Conservation (phyloP, 2,329 filamentous ascomycete species). For the Beauveria bassiana region DNA sequence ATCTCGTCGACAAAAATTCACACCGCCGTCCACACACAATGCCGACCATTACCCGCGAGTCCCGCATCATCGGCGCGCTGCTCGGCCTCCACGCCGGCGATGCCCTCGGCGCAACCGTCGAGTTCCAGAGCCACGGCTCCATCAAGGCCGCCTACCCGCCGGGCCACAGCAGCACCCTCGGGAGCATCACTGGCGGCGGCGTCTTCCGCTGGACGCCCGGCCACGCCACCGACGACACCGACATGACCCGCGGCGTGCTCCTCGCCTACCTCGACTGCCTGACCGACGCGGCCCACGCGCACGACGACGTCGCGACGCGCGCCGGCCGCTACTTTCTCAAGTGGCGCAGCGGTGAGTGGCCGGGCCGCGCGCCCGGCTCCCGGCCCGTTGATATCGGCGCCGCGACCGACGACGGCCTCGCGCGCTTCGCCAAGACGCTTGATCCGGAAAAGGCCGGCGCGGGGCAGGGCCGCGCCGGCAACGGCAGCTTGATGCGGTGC, state of each 20-base stretch:
- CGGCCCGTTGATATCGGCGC: constrained; percentile 32
- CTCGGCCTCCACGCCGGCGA: constrained; percentile 40
- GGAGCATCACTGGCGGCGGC: constrained; percentile 37
- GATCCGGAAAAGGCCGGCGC: constrained; percentile 29
- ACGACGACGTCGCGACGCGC: constrained; percentile 19
- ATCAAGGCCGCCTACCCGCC: constrained; percentile 27
- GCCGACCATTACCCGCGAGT: constrained; percentile 10
- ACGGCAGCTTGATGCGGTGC: constrained; percentile 41
- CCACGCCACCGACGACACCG: constrained; percentile 40
- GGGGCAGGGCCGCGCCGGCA: constrained; percentile 32
- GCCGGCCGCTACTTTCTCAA: constrained; percentile 33
- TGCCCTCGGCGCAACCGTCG: constrained; percentile 37
- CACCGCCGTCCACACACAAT: neutral
- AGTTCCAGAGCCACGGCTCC: constrained; percentile 29
- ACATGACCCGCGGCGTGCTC: constrained; percentile 37
- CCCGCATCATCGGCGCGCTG: constrained; percentile 34
- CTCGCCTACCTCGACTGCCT: constrained; percentile 28
- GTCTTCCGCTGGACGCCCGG: constrained; percentile 34
- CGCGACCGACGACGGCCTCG: constrained; percentile 29
- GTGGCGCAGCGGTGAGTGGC: constrained; percentile 37
- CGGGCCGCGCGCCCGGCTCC: constrained; percentile 25
- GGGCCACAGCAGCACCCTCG: constrained; percentile 10
- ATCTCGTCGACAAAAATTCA: no score
- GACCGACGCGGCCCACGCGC: neutral
- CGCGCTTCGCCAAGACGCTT: constrained; percentile 18